Base-by-base conservation (phyloP, 306 rosid species). In the Inga leiocalycina region DNA sequence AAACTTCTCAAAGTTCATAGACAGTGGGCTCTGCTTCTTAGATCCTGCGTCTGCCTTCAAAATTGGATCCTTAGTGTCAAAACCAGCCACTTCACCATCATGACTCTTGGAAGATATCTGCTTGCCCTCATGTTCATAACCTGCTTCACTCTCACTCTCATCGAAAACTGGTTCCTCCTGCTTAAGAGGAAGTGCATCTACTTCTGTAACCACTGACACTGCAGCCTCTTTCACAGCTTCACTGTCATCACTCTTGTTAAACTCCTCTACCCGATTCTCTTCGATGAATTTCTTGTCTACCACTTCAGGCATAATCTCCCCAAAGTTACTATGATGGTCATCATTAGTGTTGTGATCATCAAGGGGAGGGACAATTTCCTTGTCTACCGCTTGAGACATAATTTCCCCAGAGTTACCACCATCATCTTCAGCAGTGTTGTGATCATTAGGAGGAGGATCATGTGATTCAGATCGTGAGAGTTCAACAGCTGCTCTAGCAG, bases 401-500 rank as follows among this genome's bases (percentile, higher is more conserved):
- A 24, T 22, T 72, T 76, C 85, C 32, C 66, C 0, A 1, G 32
- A 76, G 59, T 66, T 69, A 12, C 62, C 68, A 12, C 74, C 78
- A 69, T 66, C 84, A 57, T 82, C 80, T 20, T 57, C 13, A 8
- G 89, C 90, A 81, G 85, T 84, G 79, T 70, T 80, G 76, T 75
- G 90, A 87, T 89, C 88, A 81, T 83, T 92, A 44, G 89, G 56
- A 22, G 75, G 75, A 71, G 75, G 91, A 86, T 88, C 98, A 44
- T 82, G 84, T 14, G 95, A 43, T 20, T 85, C 92, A 7, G 90
- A 82, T 83, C 93, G 83, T n/a, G 96, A 90, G 81, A 95, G 98
- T 72, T 91, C 94, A 75, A 93, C 88, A 4, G 97, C 99, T 68
- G 96, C 98, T 83, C 92, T 90, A 61, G 98, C 98, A 32, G 98